phyloP scores from a whole-genome alignment of 352 stramenopile genomes.

The Aphanomyces astaci region DNA sequence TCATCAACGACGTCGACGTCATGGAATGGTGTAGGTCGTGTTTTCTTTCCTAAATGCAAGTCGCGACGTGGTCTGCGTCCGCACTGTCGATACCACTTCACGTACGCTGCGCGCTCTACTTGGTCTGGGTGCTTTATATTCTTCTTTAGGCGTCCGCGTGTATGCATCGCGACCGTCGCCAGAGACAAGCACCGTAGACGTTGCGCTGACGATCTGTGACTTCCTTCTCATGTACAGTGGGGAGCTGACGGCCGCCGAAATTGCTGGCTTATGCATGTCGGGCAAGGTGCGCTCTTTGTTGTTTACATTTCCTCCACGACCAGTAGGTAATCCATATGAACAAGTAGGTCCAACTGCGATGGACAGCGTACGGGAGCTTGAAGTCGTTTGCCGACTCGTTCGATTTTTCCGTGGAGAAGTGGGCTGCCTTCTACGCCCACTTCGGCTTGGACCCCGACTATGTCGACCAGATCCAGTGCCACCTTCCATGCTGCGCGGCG shows the following conservation, averaged over 20 bases:
- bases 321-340: neutral
- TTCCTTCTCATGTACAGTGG: slow-evolving; percentile 86
- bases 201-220: slow-evolving; percentile 66
- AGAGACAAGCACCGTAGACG: slow-evolving; percentile 48
- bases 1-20: neutral
- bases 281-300: slow-evolving; percentile 44
- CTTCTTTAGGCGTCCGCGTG: slow-evolving; percentile 40
- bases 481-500: slow-evolving; percentile 51
- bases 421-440: slow-evolving; percentile 65
- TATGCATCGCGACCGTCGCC: slow-evolving; percentile 46
- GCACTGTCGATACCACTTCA: slow-evolving; percentile 66
- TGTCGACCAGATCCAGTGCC: slow-evolving; percentile 33
- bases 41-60: slow-evolving; percentile 61
- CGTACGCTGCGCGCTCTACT: slow-evolving; percentile 26
- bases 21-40: slow-evolving; percentile 41
- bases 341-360: slow-evolving; percentile 37
- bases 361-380: slow-evolving; percentile 71
- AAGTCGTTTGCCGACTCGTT: slow-evolving; percentile 81
- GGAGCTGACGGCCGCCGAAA: slow-evolving; percentile 62
- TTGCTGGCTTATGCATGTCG: slow-evolving; percentile 78
- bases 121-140: neutral
- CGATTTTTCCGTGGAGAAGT: slow-evolving; percentile 76
- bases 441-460: slow-evolving; percentile 23
- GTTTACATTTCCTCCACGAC: neutral
- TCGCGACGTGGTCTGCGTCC: slow-evolving; percentile 51